Base-by-base conservation (phyloP, 2,329 filamentous ascomycete species). In the Fusarium abutilonis region DNA sequence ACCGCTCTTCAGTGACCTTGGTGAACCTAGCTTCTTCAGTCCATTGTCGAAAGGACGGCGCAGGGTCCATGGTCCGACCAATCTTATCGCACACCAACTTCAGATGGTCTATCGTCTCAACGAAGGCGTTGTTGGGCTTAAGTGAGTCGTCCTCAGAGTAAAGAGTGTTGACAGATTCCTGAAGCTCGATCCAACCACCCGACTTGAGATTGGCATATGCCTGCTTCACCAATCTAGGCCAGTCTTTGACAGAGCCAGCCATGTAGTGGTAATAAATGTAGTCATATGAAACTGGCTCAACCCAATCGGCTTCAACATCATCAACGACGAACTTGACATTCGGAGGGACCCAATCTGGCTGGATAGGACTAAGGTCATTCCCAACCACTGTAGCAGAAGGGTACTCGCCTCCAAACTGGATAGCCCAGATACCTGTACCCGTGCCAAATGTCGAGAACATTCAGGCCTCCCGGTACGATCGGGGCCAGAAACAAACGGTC, bases 251-350 rank as follows among this genome's bases (percentile, higher is more conserved):
- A 10, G 73, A 70, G 1, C 73, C 75, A 4, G 70, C 68, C 61
- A 78, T 72, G 34, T 71, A 75, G 1, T 75, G 69, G 17, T 74
- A 71, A 43, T 78, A 74, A 10, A 78, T 75, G 32, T 67, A 76
- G 35, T 75, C 73, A 38, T 74, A 75, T 11, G 66, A 52, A 3
- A 57, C 41, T 0, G 62, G 45, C 28, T 73, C 63, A 3, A 46
- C 52, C 86, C 86, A 89, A 2, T 83, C 77, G 31, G 82, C 77
- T 66, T 87, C 83, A 15, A 81, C 78, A 64, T 88, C 84, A 65
- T 88, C 85, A 8, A 89, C 78, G 32, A 86, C 70, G 67, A 87
- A 88, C 6, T 77, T 78, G 51, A 86, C 78, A 60, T 87, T 88
- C 3, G 82, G 80, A 3, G 85, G 86, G 2, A 87, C 79, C 74